A percentile compares a stretch with the other conserved stretches of the same genome.
phyloP scores from a whole-genome alignment of 2,329 filamentous ascomycete genomes.

The Pochonia chlamydosporia region DNA sequence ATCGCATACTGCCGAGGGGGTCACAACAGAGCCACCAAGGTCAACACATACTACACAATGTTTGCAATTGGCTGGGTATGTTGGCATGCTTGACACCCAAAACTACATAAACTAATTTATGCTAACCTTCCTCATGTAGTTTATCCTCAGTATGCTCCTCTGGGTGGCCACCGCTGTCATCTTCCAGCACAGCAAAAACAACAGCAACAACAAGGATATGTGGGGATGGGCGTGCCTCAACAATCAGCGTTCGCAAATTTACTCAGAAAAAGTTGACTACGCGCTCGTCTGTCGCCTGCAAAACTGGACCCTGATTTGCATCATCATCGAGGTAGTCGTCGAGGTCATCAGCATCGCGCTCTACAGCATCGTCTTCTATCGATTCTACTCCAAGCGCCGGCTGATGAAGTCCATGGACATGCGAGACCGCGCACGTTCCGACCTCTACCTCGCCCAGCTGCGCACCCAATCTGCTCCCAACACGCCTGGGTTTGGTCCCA shows the following conservation, averaged over 20 bases:
- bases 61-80: slow-evolving; percentile 76
- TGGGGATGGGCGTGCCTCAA: slow-evolving; percentile 98
- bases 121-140: slow-evolving; percentile 34
- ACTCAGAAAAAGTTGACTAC: slow-evolving; percentile 78
- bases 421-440: slow-evolving; percentile 87
- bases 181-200: slow-evolving; percentile 72
- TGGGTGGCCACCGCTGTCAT: slow-evolving; percentile 84
- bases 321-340: slow-evolving; percentile 92
- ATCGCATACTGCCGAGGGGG: slow-evolving; percentile 83
- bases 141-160: slow-evolving; percentile 86
- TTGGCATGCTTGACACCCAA: not conserved
- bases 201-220: slow-evolving; percentile 71
- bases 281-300: slow-evolving; percentile 85
- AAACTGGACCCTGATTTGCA: slow-evolving; percentile 93
- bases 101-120: not conserved
- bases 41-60: slow-evolving; percentile 89
- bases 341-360: slow-evolving; percentile 87
- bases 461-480: slow-evolving; percentile 86
- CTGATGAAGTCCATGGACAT: slow-evolving; percentile 95
- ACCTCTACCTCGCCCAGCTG: slow-evolving; percentile 87
- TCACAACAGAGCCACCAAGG: slow-evolving; percentile 83
- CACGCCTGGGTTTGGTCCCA: slow-evolving; percentile 80
- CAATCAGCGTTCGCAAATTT: slow-evolving; percentile 74
- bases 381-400: slow-evolving; percentile 93
- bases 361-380: slow-evolving; percentile 93